Conservation (phyloP, 2,329 filamentous ascomycete species). For the Bertia moriformis region DNA sequence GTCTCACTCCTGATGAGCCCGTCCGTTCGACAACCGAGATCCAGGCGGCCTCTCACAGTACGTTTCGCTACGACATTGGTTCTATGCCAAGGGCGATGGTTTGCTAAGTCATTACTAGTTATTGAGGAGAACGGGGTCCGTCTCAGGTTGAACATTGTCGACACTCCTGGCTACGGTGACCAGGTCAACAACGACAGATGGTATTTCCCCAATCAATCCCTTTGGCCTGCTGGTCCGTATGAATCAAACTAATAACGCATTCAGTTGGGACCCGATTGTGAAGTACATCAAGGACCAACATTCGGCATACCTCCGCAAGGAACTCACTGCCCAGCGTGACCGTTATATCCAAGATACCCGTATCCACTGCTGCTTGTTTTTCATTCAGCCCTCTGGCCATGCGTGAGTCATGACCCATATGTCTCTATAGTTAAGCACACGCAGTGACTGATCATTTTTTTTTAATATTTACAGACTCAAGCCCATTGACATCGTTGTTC, state of each 20-base stretch:
- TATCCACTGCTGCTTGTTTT: conserved; percentile 99
- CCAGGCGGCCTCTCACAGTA: conserved; percentile 78
- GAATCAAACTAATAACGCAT: conserved; percentile 10
- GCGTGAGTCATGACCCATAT: conserved; percentile 30
- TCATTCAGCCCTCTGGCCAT: conserved; percentile 97
- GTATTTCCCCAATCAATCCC: conserved; percentile 15
- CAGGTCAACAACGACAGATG: conserved; percentile 99
- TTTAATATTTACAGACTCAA: conserved; percentile 39
- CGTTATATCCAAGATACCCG: conserved; percentile 98
- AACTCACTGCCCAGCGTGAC: conserved; percentile 96
- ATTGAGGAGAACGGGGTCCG: conserved; percentile 99
- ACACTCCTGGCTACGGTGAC: conserved; percentile 95
- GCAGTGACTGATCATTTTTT: conserved; percentile 6
- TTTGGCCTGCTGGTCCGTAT: neutral
- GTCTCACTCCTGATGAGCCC: conserved; percentile 79
- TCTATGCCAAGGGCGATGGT: conserved; percentile 2
- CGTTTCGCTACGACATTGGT: conserved; percentile 1
- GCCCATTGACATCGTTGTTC: conserved; percentile 96
- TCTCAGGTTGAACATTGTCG: conserved; percentile 93
- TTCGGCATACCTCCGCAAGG: conserved; percentile 96
- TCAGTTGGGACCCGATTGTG: conserved; percentile 93
- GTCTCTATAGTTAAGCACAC: too few relatives aligned
- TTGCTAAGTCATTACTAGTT: conserved; percentile 27
- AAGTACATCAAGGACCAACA: conserved; percentile 99
- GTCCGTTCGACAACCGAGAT: conserved; percentile 96